Evolutionary conservation across 768 basidiomycete genomes (phyloP).

Genomic region (Mycena amicta): DNA sequence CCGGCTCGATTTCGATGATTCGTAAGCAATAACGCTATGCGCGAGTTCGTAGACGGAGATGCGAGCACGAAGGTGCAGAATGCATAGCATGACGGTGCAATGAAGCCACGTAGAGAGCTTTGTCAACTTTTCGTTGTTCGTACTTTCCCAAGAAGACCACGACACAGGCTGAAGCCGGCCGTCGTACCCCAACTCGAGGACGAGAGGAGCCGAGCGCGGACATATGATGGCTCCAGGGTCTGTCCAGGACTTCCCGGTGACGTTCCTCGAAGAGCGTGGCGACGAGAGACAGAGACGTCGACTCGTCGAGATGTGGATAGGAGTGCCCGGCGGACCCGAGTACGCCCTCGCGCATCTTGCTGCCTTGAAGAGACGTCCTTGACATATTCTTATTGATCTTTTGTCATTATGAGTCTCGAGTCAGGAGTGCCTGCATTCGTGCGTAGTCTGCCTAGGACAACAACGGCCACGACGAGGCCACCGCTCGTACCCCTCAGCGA

Average conservation of each 20-base stretch:
- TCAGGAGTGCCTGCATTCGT: background rate
- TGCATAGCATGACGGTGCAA: background rate
- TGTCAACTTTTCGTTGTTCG: background rate
- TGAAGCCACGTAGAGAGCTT: background rate
- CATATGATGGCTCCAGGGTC: background rate
- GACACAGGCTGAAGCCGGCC: background rate
- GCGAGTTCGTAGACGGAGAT: background rate
- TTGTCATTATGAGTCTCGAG: background rate
- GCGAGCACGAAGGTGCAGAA: background rate
- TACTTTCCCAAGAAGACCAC: background rate
- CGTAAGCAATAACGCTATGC: background rate
- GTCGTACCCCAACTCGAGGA: background rate
- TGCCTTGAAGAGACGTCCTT: background rate
- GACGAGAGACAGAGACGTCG: background rate
- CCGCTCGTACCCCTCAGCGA: conserved; percentile 1
- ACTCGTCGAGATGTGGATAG: background rate
- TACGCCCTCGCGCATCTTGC: background rate
- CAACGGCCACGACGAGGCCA: background rate
- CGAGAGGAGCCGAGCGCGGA: background rate
- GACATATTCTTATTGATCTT: background rate
- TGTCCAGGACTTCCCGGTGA: background rate
- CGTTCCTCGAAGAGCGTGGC: background rate
- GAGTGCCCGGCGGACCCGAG: background rate
- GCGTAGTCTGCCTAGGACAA: background rate
- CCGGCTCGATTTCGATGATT: background rate